Conservation (phyloP, 2,329 filamentous ascomycete species). For the Fragosphaeria purpurea region DNA sequence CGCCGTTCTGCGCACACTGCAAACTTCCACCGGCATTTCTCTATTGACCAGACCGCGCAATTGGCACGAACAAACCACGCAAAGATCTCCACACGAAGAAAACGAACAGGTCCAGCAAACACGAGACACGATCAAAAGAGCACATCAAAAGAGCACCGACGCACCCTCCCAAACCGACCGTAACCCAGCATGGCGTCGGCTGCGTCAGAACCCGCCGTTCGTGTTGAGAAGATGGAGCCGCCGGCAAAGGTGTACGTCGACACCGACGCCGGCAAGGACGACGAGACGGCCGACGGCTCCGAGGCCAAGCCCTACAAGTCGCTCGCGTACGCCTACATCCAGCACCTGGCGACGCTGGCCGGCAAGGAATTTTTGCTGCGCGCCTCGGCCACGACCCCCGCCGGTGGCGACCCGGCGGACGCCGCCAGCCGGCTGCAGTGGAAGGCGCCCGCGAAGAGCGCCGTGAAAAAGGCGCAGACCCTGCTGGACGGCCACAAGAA, state of each 20-base stretch:
- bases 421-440: constrained; percentile 55
- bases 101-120: too few species aligned
- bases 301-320: constrained; percentile 73
- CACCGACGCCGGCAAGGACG: constrained; percentile 67
- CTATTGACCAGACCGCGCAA: not conserved
- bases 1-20: too few species aligned
- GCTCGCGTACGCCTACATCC: constrained; percentile 65
- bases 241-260: constrained; percentile 56
- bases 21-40: not conserved
- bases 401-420: constrained; percentile 53
- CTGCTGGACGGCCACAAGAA: constrained; percentile 69
- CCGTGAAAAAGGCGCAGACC: constrained; percentile 73
- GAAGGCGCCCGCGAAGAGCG: constrained; percentile 76
- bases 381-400: constrained; percentile 53
- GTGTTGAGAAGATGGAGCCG: constrained; percentile 26
- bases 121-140: not conserved
- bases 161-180: not conserved
- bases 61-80: not conserved
- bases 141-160: not conserved
- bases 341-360: constrained; percentile 49
- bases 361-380: constrained; percentile 53
- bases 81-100: too few species aligned
- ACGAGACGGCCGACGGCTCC: constrained; percentile 54
- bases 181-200: constrained; percentile 7
- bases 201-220: constrained; percentile 38